Percentiles rank a stretch among this genome's conserved stretches.
These are phyloP conservation scores for Trichoderma sp. DNA, from an alignment of 2,329 filamentous ascomycete genomes.

Conservation along the genomic window DNA sequence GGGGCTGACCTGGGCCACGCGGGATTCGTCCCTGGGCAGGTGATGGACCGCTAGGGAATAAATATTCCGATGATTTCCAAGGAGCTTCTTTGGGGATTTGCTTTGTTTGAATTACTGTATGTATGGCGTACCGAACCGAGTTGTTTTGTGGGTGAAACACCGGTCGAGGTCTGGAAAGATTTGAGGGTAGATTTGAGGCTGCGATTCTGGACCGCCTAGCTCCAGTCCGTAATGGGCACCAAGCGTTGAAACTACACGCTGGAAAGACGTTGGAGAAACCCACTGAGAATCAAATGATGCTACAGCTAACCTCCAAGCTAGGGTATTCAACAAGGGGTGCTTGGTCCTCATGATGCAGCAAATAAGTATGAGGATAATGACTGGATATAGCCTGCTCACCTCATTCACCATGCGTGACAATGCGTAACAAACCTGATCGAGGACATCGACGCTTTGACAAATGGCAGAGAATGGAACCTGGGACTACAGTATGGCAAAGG, in stretches of 20 bases:
- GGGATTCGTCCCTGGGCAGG: not conserved
- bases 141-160: not conserved
- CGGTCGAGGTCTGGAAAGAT: not conserved
- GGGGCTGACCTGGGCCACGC: not conserved
- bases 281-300: not conserved
- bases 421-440: not conserved
- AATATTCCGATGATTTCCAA: not conserved
- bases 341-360: not conserved
- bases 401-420: not conserved
- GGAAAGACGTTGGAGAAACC: not conserved
- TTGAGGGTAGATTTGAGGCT: not conserved
- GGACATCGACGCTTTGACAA: not conserved
- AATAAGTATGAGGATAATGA: not conserved
- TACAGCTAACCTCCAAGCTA: not conserved
- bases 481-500: not conserved
- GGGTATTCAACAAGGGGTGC: not conserved
- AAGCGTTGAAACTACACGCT: not conserved
- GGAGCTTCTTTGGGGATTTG: not conserved
- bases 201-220: not conserved
- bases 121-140: not conserved
- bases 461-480: not conserved
- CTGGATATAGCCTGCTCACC: not conserved
- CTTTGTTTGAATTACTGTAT: not conserved
- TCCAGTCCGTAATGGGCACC: not conserved
- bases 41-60: not conserved